Evolutionary conservation across 2,329 filamentous ascomycete genomes (phyloP), one percentile per base, ranked within the genome.

Genomic region (Byssoonygena ceratinophila): DNA sequence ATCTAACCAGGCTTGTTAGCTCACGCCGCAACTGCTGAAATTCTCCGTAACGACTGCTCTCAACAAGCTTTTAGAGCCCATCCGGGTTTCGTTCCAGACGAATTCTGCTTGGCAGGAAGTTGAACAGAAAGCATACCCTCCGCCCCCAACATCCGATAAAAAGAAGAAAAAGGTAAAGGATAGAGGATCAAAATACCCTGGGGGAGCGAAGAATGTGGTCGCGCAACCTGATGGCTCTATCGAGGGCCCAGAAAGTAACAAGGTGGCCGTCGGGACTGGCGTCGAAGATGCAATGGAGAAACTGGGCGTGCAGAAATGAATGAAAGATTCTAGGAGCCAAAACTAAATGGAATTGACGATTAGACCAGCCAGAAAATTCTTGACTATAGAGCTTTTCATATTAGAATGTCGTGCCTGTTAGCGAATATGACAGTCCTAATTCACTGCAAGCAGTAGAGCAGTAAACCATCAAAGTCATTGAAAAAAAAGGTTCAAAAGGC

Each of bases 1-100:
- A 22, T 25, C 48, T 56, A 43, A 57, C 25, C 20, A n/a, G 32
- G 9, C 27, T 58, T 40, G 14, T n/a, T 12, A 83, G 77, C 78
- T 95, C 56, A 88, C 85, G 1, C 92, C 92, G 0, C 90, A 96
- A 73, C 72, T 85, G 11, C 75, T 97, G 49, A 97, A 98, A 74
- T 78, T 83, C n/a, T 88, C 87, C 9, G 82, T 94, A 4, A 79
- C 85, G 4, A 77, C 81, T 49, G 87, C 81, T 8, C 77, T 98
- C 18, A 81, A 81, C 59, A 75, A 78, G 36, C 77, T 97, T 11
- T 76, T 95, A 53, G 80, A 77, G 1, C 88, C 91, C 1, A 91
- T 98, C 55, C 82, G 84, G 59, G 77, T 74, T 2, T 83, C 83
- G 4, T 97, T 81, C 71, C 72, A 85, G 57, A 78, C 76, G 0